Conservation (phyloP, 768 basidiomycete species). For the Candolleomyces aberdarensis region DNA sequence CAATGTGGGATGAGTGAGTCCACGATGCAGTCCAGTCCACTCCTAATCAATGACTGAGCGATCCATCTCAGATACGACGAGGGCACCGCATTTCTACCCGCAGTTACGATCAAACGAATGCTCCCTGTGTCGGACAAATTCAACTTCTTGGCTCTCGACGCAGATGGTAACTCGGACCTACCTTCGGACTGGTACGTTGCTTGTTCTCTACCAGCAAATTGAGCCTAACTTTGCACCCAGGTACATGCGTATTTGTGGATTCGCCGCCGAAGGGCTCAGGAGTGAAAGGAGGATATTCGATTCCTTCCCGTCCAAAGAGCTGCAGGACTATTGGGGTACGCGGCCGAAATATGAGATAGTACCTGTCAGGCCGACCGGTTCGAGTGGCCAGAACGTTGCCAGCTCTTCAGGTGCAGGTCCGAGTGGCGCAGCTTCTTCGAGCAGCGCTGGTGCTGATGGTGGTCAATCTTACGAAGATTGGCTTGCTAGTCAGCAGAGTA, state of each 20-base stretch:
- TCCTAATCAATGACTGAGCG: constrained; percentile 5
- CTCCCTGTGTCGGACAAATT: constrained; percentile 60
- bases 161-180: constrained; percentile 65
- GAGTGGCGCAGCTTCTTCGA: constrained; percentile 12
- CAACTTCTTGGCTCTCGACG: constrained; percentile 70
- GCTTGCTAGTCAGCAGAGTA: constrained; percentile 40
- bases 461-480: constrained; percentile 46
- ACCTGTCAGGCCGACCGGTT: constrained; percentile 24
- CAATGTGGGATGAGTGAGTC: constrained; percentile 85
- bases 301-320: constrained; percentile 64
- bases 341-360: constrained; percentile 57
- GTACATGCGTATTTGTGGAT: constrained; percentile 79
- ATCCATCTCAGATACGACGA: constrained; percentile 65
- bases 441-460: constrained; percentile 13
- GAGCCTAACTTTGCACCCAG: constrained; percentile 23
- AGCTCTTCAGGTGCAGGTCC: constrained; percentile 7
- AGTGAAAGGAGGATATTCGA: constrained; percentile 61
- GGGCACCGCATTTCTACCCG: constrained; percentile 81
- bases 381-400: constrained; percentile 19
- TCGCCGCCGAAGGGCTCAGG: constrained; percentile 65
- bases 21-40: constrained; percentile 1
- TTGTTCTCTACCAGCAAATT: constrained; percentile 3
- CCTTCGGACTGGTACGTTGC: constrained; percentile 75
- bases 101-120: constrained; percentile 52
- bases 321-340: constrained; percentile 72